Base-by-base conservation (phyloP, 1,284 basidiomycete genomes). In the Microbotryum saponariae region DNA sequence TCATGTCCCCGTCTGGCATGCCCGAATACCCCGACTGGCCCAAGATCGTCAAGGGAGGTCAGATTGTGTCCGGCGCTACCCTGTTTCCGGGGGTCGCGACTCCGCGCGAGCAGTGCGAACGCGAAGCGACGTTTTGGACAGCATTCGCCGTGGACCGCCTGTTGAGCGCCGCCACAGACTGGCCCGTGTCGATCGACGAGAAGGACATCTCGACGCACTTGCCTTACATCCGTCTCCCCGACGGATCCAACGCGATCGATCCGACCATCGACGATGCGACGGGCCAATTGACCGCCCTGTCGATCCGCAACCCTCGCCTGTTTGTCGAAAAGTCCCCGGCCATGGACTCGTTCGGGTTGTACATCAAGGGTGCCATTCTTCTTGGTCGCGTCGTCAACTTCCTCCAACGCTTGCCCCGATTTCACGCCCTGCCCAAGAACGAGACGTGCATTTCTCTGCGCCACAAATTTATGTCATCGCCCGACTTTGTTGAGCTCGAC, bases 331-430 rank as follows among this genome's bases (percentile, higher is more conserved):
- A 56, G 10, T 46, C 54, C 1, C 59, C 57, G 2, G 62, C 62
- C 21, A 58, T 64, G 46, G 67, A 65, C 10, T 58, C 62, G 8
- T 60, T 64, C 50, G 67, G 67, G 0, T 46, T 61, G 12, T 69
- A 67, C 61, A 58, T 69, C 61, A 66, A 66, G 44, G 59, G 58
- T 10, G 55, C 51, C 20, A 53, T 69, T 48, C 47, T 69, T 4
- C 59, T 69, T 31, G 67, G 67, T 16, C 62, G 67, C 12, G 67
- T 67, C 9, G 54, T 64, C 60, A 67, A 66, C 57, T 65, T 45
- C 45, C 48, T 62, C 3, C 65, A 67, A 54, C 62, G 59, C 21
- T 33, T 69, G 33, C 65, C 67, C 18, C 44, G 62, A 31, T 51
- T 57, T 16, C 37, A 47, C 27, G 42, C 31, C 27, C 45, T 60